Evolutionary conservation across 164 flowering plant species (phyloP).

Genomic region (Cinnamomum chago): DNA sequence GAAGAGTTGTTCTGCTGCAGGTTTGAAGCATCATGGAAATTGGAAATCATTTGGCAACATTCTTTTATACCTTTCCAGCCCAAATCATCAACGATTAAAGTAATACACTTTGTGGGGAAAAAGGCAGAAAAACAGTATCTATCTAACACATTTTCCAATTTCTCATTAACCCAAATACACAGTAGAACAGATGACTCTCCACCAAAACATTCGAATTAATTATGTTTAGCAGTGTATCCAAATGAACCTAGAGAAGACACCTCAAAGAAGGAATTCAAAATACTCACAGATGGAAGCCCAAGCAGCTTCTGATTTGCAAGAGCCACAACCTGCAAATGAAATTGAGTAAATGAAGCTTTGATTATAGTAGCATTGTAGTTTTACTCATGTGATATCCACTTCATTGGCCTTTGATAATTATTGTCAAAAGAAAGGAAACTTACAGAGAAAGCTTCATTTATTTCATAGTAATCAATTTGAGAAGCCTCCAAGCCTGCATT

Average conservation of each 20-base stretch:
- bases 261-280: neutral
- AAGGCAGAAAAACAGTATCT: neutral
- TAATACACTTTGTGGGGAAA: too few species aligned
- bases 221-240: neutral
- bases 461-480: conserved; percentile 86
- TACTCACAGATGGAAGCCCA: conserved; percentile 65
- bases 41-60: neutral
- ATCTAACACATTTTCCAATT: neutral
- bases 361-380: neutral
- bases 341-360: neutral
- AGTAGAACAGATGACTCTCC: neutral
- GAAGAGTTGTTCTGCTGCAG: neutral
- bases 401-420: neutral
- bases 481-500: conserved; percentile 81
- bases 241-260: neutral
- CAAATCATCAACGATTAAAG: neutral
- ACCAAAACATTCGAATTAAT: too few species aligned
- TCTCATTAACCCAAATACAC: neutral
- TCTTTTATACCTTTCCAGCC: neutral
- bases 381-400: neutral
- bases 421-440: conserved; percentile 19
- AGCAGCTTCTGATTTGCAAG: conserved; percentile 89
- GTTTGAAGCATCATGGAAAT: neutral
- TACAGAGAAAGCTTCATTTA: conserved; percentile 97
- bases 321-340: conserved; percentile 73